Evolutionary conservation across 2,329 filamentous ascomycete genomes (phyloP).

Genomic region (Chaetomium olivaceum): DNA sequence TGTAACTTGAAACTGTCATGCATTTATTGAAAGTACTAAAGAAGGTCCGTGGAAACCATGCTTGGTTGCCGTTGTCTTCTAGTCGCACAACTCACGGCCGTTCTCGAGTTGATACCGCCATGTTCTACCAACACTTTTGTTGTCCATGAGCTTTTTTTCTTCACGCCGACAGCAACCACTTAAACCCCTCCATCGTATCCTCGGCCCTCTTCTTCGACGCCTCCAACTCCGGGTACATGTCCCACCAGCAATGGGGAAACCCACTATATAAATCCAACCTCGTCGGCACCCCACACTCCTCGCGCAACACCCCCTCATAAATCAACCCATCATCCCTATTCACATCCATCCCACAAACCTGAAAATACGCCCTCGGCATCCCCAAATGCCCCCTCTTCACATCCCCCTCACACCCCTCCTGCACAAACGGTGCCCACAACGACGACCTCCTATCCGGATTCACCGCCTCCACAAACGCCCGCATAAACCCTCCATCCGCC

Average conservation of each 20-base stretch:
- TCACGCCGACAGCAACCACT: constrained; percentile 10
- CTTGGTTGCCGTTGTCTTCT: too few relatives aligned
- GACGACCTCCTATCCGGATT: background rate
- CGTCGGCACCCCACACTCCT: constrained; percentile 14
- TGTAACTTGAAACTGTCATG: too few relatives aligned
- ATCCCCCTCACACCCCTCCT: background rate
- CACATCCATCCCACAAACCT: constrained; percentile 14
- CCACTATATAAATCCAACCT: constrained; percentile 12
- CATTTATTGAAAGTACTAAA: too few relatives aligned
- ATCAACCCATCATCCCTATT: constrained; percentile 15
- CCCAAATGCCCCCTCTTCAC: background rate
- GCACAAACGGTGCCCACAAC: constrained; percentile 13
- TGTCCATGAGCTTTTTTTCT: too few relatives aligned
- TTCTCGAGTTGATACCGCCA: too few relatives aligned
- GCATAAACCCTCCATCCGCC: constrained; percentile 35
- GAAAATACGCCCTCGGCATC: constrained; percentile 15
- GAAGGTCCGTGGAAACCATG: too few relatives aligned
- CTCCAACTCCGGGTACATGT: constrained; percentile 12
- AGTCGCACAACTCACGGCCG: too few relatives aligned
- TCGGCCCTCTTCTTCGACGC: constrained; percentile 10
- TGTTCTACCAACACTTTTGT: too few relatives aligned
- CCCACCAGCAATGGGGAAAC: constrained; percentile 17
- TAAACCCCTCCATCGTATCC: constrained; percentile 6
- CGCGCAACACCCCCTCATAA: constrained; percentile 13
- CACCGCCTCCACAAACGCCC: constrained; percentile 6